These are phyloP conservation scores for Jatropha podagrica DNA, from an alignment of 441 rosid species.

Conservation along the genomic window DNA sequence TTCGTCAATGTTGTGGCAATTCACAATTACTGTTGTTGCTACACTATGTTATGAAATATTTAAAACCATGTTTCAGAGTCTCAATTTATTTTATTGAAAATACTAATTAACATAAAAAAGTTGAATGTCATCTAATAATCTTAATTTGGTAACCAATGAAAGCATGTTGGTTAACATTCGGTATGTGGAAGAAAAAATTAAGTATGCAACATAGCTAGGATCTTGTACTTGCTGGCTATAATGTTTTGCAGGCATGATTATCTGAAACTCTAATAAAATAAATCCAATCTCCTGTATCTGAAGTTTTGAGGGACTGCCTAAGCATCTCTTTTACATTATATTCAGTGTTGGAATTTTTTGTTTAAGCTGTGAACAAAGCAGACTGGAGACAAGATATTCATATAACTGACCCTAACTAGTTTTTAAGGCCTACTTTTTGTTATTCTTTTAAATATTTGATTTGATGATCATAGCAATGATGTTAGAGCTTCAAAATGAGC, in stretches of 20 bases:
- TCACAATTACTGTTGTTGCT: no score
- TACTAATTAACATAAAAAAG: neutral
- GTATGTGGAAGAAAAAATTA: neutral
- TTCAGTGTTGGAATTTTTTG: neutral
- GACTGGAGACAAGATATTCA: no score
- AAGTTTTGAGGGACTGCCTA: neutral
- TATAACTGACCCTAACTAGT: no score
- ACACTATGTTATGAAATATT: no score
- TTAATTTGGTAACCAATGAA: neutral
- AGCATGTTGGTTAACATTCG: neutral
- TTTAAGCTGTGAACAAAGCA: no score
- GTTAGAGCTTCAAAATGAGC: neutral
- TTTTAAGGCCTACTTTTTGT: no score
- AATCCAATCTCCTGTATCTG: neutral
- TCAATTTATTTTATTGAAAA: slow-evolving; percentile 1
- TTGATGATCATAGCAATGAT: neutral
- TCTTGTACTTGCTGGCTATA: neutral
- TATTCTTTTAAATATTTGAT: neutral
- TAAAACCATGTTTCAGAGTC: no score
- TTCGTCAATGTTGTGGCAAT: no score
- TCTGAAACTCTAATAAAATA: neutral
- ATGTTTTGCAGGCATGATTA: neutral
- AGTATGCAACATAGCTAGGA: neutral
- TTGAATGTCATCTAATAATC: neutral
- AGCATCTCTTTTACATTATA: neutral